Evolutionary conservation across 202 grass and related monocot genomes (phyloP).

Genomic region (Digitaria exilis): DNA sequence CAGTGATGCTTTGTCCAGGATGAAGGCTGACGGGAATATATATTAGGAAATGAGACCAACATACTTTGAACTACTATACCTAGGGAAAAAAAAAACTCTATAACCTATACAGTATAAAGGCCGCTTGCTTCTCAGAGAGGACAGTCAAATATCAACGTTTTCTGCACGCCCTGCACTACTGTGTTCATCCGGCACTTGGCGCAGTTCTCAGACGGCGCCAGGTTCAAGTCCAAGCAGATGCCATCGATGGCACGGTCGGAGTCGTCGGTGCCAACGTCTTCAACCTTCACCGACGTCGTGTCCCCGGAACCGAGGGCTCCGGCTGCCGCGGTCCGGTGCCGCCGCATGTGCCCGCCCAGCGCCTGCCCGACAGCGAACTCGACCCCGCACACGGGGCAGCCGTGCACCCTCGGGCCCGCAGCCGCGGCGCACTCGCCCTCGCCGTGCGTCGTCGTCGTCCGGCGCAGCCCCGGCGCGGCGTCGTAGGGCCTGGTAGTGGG

Average conservation of each 20-base stretch:
- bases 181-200: conserved; percentile 37
- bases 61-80: not conserved
- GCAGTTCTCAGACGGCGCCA: conserved; percentile 54
- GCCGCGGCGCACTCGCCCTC: not conserved
- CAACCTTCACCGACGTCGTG: not conserved
- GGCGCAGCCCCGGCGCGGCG: not conserved
- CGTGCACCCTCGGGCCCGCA: conserved; percentile 39
- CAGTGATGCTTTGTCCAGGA: not conserved
- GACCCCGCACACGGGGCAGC: conserved; percentile 58
- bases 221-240: conserved; percentile 66
- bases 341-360: conserved; percentile 75
- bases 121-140: conserved; percentile 29
- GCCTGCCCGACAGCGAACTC: conserved; percentile 70
- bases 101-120: not conserved
- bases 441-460: not conserved
- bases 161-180: not conserved
- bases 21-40: not conserved
- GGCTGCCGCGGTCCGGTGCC: conserved; percentile 42
- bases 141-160: conserved; percentile 37
- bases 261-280: not conserved
- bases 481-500: not conserved
- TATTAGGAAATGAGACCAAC: not conserved
- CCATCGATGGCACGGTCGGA: not conserved
- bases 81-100: not conserved
- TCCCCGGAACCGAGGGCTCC: not conserved